Evolutionary conservation across 257 asterid genomes (phyloP).

Genomic region (Ilex asprella): DNA sequence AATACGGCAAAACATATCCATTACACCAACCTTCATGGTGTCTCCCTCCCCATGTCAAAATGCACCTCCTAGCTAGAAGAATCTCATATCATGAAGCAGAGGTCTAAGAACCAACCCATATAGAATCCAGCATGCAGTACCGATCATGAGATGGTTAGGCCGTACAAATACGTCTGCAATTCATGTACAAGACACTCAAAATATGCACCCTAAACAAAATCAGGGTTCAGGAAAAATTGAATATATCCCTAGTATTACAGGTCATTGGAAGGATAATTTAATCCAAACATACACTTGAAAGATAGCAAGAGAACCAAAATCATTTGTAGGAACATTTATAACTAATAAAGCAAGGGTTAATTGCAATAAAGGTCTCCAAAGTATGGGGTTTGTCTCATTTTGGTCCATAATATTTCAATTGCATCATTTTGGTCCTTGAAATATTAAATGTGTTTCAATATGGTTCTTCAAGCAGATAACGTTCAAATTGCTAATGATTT

Average conservation of each 20-base stretch:
- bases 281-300: no score
- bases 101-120: constrained; percentile 22
- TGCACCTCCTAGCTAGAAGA: constrained; percentile 66
- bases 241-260: constrained; percentile 12
- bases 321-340: no score
- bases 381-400: no score
- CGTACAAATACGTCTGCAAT: constrained; percentile 43
- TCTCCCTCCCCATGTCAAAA: constrained; percentile 48
- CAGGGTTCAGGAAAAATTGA: constrained; percentile 34
- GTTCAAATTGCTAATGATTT: no score
- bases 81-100: constrained; percentile 57
- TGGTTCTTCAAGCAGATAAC: no score
- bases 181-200: constrained; percentile 53
- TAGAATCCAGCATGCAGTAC: constrained; percentile 53
- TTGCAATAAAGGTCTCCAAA: no score
- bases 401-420: no score
- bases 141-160: constrained; percentile 48
- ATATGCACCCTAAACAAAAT: constrained; percentile 47
- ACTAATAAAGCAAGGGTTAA: no score
- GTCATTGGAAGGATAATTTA: constrained; percentile 5
- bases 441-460: no score
- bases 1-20: constrained; percentile 25
- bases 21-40: constrained; percentile 63
- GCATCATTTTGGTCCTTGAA: no score
- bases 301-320: no score